Conservation (phyloP, 495 filamentous ascomycete species). For the Pyrenopolyporus hunteri region DNA sequence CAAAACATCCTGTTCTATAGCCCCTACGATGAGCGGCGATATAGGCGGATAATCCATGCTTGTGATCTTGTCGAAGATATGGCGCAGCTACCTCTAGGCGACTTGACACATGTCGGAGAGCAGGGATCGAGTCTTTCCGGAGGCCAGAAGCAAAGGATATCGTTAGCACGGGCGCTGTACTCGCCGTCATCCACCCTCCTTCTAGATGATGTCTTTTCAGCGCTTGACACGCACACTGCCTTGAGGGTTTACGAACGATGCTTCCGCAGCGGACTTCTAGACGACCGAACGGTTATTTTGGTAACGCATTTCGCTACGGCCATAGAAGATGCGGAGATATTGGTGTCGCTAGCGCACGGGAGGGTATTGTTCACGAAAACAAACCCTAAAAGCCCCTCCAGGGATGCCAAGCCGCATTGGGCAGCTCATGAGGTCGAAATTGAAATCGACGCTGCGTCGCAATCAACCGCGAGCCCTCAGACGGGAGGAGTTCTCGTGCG, state of each 20-base stretch:
- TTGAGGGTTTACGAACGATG: background rate
- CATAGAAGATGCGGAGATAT: background rate
- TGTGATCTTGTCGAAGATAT: background rate
- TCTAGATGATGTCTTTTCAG: conserved; percentile 4
- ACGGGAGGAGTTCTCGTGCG: background rate
- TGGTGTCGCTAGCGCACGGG: background rate
- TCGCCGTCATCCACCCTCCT: background rate
- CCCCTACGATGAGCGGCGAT: background rate
- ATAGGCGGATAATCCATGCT: background rate
- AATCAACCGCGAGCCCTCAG: background rate
- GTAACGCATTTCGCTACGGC: background rate
- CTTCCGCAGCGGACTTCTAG: background rate
- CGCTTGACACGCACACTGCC: background rate
- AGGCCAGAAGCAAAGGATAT: conserved; percentile 1
- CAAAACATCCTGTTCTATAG: background rate
- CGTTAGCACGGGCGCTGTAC: background rate
- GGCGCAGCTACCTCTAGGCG: background rate
- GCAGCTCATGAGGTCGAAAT: background rate
- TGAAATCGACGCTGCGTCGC: background rate
- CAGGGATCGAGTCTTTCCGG: background rate
- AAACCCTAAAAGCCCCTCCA: background rate
- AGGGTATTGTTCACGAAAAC: background rate
- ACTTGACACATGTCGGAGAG: background rate
- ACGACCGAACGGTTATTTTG: background rate
- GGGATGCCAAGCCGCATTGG: background rate